Percentiles rank a stretch among this genome's conserved stretches.
Evolutionary conservation across 1,284 basidiomycete genomes (phyloP).

Genomic region (Porogramme epimiltina): DNA sequence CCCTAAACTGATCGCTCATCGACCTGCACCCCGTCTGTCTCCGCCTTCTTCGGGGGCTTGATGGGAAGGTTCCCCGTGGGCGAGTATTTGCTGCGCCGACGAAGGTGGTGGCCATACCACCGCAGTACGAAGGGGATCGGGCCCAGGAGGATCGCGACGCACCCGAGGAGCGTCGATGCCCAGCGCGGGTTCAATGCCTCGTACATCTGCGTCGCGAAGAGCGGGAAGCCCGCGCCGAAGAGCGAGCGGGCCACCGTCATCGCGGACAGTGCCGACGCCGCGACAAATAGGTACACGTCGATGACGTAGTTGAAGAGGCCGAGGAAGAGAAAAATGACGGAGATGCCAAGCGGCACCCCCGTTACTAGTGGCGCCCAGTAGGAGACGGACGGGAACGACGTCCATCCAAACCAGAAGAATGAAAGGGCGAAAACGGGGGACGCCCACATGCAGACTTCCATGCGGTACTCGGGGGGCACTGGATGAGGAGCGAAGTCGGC

Average conservation of each 20-base stretch:
- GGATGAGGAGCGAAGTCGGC: constrained; percentile 38
- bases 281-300: constrained; percentile 40
- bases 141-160: constrained; percentile 30
- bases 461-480: constrained; percentile 48
- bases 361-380: constrained; percentile 36
- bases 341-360: constrained; percentile 30
- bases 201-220: constrained; percentile 41
- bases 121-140: constrained; percentile 38
- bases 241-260: constrained; percentile 39
- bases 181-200: constrained; percentile 35
- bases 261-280: constrained; percentile 40
- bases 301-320: constrained; percentile 41
- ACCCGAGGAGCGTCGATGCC: constrained; percentile 36
- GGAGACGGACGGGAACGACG: constrained; percentile 34
- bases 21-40: neutral
- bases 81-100: constrained; percentile 30
- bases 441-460: constrained; percentile 43
- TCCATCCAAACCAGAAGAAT: constrained; percentile 52
- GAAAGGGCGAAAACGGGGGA: constrained; percentile 44
- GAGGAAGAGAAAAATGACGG: constrained; percentile 35
- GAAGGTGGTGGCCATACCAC: constrained; percentile 27
- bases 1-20: too few species aligned
- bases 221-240: constrained; percentile 41
- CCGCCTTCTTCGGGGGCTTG: neutral
- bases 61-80: constrained; percentile 19